Evolutionary conservation across 768 basidiomycete genomes (phyloP).

Genomic region (Tephrocybe rancida): DNA sequence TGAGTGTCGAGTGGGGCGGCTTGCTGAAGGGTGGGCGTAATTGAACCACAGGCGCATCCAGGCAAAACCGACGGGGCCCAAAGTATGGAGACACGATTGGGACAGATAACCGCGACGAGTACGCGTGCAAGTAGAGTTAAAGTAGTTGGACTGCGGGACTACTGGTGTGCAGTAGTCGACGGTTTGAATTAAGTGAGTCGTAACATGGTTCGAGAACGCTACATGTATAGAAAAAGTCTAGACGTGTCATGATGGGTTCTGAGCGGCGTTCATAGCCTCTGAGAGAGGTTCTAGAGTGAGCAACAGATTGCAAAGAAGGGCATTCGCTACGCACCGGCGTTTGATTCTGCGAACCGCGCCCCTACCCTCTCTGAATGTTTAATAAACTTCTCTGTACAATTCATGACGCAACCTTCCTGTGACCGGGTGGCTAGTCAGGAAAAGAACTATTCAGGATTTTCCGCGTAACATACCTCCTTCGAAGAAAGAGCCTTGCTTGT

Average conservation of each 20-base stretch:
- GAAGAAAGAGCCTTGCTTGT: constrained; percentile 91
- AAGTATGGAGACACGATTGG: too few species aligned
- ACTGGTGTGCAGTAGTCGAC: background rate
- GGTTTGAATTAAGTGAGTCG: constrained; percentile 9
- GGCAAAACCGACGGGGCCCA: too few species aligned
- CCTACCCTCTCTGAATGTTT: constrained; percentile 95
- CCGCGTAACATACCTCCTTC: constrained; percentile 74
- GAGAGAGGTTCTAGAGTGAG: background rate
- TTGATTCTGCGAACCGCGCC: constrained; percentile 88
- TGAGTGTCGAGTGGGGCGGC: too few species aligned
- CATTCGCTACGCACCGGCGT: constrained; percentile 67
- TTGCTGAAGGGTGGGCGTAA: too few species aligned
- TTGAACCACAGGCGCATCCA: too few species aligned
- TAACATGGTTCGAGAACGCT: constrained; percentile 6
- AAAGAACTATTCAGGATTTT: too few species aligned
- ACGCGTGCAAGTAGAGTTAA: background rate
- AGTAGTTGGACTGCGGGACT: background rate
- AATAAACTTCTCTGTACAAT: constrained; percentile 97
- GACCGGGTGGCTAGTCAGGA: too few species aligned
- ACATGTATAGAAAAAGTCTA: constrained; percentile 4
- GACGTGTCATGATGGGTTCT: constrained; percentile 33
- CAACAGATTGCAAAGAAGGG: background rate
- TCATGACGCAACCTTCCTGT: constrained; percentile 86
- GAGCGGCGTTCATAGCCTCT: constrained; percentile 33
- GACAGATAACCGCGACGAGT: background rate